Base-by-base conservation (phyloP, 2,329 filamentous ascomycete genomes). In the Claviceps pusilla region DNA sequence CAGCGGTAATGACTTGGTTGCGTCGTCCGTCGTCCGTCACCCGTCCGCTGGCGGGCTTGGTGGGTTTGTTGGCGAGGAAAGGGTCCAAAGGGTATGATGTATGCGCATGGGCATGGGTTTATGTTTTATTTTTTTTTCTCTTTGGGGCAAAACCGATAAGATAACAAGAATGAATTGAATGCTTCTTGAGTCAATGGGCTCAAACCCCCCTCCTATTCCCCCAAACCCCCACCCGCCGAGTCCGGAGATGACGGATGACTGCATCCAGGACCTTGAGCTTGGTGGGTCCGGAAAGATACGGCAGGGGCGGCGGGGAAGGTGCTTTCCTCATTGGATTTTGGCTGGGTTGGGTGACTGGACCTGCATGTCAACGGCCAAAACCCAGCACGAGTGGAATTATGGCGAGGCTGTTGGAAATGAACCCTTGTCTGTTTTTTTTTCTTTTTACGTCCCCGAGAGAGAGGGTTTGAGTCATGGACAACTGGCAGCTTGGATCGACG, bases 1-100 rank as follows among this genome's bases (percentile, higher is more conserved):
- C 65, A 50, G 24, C 37, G 37, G 37, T 39, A 12, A 39, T 7
- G 7, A 37, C 31, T 33, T 24, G 24, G 31, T 6, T 33, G 31
- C 6, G 9, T 33, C 9, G 31, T 33, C 31, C 31, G 42, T 43
- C 42, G 42, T 14, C 10, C 42, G 42, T 43, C 42, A 16, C 24
- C 42, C n/a, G 12, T 16, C 37, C 12, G 37, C 2, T 16, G 37
- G 39, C 39, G 39, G 39, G 14, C 14, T n/a, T 41, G 12, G 37
- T 7, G 24, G 24, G 14, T 41, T 41, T n/a, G 39, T n/a, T n/a
- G 14, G 6, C 14, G 14, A n/a, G 24, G 24, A 24, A 1, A 16
- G 14, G 5, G 39, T 7, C 14, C n/a, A 3, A 41, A 6, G 16
- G 14, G n/a, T n/a, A 41, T 41, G 14, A 41, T 41, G 37, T 7